Conservation (phyloP, 225 moss, liverwort and hornwort species). For the Polytrichum commune region DNA sequence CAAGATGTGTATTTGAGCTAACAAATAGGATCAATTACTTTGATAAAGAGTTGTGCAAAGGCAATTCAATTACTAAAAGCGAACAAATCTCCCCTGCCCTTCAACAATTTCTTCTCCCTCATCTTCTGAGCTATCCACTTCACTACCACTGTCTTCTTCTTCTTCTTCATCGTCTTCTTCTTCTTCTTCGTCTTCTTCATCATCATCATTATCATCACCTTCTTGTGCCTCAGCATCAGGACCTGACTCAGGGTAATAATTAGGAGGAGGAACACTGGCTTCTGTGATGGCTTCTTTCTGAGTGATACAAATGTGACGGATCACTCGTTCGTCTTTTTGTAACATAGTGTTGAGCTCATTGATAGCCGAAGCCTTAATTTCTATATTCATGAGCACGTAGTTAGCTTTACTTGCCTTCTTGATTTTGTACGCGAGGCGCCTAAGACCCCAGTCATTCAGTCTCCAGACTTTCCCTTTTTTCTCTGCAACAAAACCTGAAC, state of each 20-base stretch:
- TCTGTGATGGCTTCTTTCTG: conserved; percentile 58
- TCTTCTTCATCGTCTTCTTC: conserved; percentile 37
- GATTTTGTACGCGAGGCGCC: conserved; percentile 75
- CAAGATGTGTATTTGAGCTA: too few relatives aligned
- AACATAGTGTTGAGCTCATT: conserved; percentile 77
- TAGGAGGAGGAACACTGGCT: conserved; percentile 65
- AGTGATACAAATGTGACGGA: conserved; percentile 85
- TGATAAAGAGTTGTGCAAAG: too few relatives aligned
- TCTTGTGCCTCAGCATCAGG: conserved; percentile 36
- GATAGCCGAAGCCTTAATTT: conserved; percentile 58
- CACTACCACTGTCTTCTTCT: conserved; percentile 8
- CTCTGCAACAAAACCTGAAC: conserved; percentile 69
- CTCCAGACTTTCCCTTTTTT: conserved; percentile 80
- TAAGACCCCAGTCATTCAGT: conserved; percentile 86
- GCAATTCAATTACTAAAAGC: conserved; percentile 11
- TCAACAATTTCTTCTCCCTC: conserved; percentile 41
- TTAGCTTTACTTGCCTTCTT: conserved; percentile 77
- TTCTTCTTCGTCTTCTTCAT: conserved; percentile 26
- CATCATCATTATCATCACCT: conserved; percentile 35
- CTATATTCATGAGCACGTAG: conserved; percentile 94
- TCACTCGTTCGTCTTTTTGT: conserved; percentile 86
- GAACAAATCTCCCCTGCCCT: conserved; percentile 44
- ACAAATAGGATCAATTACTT: too few relatives aligned
- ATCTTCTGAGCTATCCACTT: conserved; percentile 25
- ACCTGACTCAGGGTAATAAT: conserved; percentile 56